phyloP scores from a whole-genome alignment of 2,329 filamentous ascomycete species.

The Pezizomycotina sp. region DNA sequence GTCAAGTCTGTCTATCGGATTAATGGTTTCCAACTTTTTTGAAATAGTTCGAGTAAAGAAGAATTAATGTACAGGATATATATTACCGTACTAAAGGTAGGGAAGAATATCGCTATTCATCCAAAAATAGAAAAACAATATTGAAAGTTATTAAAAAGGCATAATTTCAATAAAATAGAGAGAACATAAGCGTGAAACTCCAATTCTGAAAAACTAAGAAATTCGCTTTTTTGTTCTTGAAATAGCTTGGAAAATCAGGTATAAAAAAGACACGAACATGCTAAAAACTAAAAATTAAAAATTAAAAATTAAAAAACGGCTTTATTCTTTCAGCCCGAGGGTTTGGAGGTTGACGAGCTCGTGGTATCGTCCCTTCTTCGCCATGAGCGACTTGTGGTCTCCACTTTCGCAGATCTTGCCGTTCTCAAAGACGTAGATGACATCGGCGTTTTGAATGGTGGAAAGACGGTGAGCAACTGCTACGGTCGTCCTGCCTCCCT shows the following conservation, averaged over 20 bases:
- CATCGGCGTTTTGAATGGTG: conserved; percentile 85
- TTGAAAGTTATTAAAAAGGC: too few species aligned
- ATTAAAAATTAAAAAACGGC: neutral
- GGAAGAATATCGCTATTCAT: too few species aligned
- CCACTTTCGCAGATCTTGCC: conserved; percentile 74
- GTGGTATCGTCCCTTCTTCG: conserved; percentile 52
- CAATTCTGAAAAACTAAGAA: too few species aligned
- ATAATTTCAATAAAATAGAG: too few species aligned
- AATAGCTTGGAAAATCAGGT: neutral
- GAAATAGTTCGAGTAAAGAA: too few species aligned
- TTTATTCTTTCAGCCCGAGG: conserved; percentile 41
- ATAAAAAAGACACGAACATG: conserved; percentile 2
- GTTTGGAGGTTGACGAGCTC: conserved; percentile 70
- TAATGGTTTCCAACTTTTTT: too few species aligned
- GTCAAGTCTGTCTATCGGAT: too few species aligned
- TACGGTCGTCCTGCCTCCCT: conserved; percentile 64
- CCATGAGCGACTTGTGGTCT: conserved; percentile 57
- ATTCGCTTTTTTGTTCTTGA: too few species aligned
- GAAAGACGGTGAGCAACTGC: conserved; percentile 79
- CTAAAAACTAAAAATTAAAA: conserved; percentile 1
- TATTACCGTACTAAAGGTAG: too few species aligned
- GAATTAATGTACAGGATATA: too few species aligned
- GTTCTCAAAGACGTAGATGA: conserved; percentile 93
- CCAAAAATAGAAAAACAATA: too few species aligned
- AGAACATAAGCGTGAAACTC: too few species aligned